Evolutionary conservation across 192 early-diverging fungal species (phyloP), one percentile per base, ranked within the genome.

Genomic region (Coemansia sp.): DNA sequence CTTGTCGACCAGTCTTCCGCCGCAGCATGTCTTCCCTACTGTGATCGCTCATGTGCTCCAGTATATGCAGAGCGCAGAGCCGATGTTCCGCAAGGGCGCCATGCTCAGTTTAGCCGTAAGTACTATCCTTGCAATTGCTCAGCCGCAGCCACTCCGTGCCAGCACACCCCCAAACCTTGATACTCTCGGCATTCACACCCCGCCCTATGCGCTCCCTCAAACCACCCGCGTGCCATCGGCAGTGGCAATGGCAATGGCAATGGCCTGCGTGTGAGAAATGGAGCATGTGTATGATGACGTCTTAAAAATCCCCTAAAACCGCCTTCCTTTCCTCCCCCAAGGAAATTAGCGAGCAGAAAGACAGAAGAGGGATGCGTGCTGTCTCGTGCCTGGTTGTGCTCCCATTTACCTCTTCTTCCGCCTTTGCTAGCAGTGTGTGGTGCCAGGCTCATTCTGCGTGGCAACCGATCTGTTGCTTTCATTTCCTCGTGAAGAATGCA

Each of bases 1-100:
- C 42, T 62, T 97, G 38, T 88, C 93, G 19, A 91, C 92, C 38
- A 91, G 93, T 63, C 82, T 95, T 49, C 91, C 95, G 55, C 93
- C 95, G 64, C 88, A 90, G 73, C 90, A 94, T 60, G 91, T 96
- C 6, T 96, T 96, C 79, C 94, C 95, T 11, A 76, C 87, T 28
- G 89, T 92, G 52, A 85, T 92, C 63, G 69, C 88, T 7, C 77
- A 87, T 66, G 89, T 97, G 59, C 64, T 94, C 39, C 72, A 86
- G 58, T 94, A 95, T 69, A 90, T 93, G 90, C 89, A 91, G 60
- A 93, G 87, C 68, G 68, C 87, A 14, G 86, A 92, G 53, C 91
- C 92, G 40, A 81, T 84, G 53, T 88, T 82, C 70, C 88, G 95
- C 61, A 94, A 94, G 75, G 94, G 93, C 44, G 88, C 91, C 35